Conservation (phyloP, 1,284 basidiomycete genomes). For the Caloboletus inedulis region DNA sequence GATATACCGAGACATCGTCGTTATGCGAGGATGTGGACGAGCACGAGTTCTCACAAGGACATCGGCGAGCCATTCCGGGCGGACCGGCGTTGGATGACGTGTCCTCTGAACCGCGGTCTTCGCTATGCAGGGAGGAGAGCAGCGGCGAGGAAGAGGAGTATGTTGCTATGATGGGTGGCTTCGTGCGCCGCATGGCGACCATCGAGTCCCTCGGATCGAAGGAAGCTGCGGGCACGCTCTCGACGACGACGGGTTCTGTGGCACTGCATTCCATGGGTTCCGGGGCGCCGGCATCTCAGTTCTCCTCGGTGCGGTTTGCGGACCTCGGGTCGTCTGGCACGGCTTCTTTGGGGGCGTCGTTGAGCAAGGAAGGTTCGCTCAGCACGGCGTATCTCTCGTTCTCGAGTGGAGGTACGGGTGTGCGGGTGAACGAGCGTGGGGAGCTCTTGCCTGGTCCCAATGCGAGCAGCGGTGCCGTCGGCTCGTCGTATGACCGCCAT, state of each 20-base stretch:
- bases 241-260: constrained; percentile 21
- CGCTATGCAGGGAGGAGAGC: constrained; percentile 8
- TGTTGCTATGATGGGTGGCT: constrained; percentile 56
- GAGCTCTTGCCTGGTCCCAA: constrained; percentile 20
- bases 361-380: constrained; percentile 12
- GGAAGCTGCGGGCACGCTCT: constrained; percentile 34
- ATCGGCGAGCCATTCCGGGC: constrained; percentile 7
- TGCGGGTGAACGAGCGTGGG: constrained; percentile 29
- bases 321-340: constrained; percentile 4
- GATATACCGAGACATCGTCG: constrained; percentile 3
- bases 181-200: constrained; percentile 71
- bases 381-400: constrained; percentile 30
- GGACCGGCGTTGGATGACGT: constrained; percentile 10
- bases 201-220: constrained; percentile 69
- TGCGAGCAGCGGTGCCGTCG: constrained; percentile 1
- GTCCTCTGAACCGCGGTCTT: constrained; percentile 19
- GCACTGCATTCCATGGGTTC: constrained; percentile 19
- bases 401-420: constrained; percentile 23
- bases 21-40: constrained; percentile 8
- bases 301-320: constrained; percentile 28
- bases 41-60: constrained; percentile 4
- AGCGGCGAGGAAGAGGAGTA: constrained; percentile 44
- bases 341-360: constrained; percentile 6
- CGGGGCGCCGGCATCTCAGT: constrained; percentile 18
- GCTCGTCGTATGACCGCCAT: constrained; percentile 12